phyloP scores from a whole-genome alignment of 306 rosid species.

The Aeschynomene evenia region DNA sequence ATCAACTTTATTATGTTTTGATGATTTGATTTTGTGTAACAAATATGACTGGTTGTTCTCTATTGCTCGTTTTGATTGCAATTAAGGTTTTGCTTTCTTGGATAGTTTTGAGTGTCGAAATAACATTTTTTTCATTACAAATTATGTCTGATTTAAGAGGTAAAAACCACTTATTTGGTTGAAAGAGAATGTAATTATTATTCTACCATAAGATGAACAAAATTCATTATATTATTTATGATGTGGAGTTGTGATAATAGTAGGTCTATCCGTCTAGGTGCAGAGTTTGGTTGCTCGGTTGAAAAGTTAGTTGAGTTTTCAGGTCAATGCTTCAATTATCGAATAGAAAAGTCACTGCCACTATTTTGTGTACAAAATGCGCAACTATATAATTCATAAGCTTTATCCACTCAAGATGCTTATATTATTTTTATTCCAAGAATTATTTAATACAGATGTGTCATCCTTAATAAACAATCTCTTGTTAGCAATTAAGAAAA shows the following conservation, averaged over 20 bases:
- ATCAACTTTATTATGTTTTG: slow-evolving; percentile 7
- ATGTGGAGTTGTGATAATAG: slow-evolving; percentile 19
- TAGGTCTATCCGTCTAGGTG: too few relatives aligned
- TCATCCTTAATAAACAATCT: background rate
- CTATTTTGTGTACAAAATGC: background rate
- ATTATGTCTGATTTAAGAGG: background rate
- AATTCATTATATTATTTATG: background rate
- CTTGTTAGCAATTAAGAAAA: background rate
- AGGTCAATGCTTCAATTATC: slow-evolving; percentile 21
- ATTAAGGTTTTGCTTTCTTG: background rate
- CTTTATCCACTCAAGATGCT: background rate
- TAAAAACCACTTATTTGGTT: slow-evolving; percentile 4
- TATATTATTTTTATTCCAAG: background rate
- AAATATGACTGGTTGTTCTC: background rate
- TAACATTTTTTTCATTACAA: too few relatives aligned
- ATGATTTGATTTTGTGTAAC: slow-evolving; percentile 10
- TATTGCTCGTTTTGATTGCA: background rate
- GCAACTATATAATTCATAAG: slow-evolving; percentile 10
- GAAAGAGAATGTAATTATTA: background rate
- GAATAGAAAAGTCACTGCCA: slow-evolving; percentile 26
- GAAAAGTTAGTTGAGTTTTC: background rate
- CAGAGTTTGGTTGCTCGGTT: background rate
- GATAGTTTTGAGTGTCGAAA: too few relatives aligned
- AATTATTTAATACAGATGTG: background rate
- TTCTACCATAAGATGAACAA: background rate